These are phyloP conservation scores for Cystobasidium pallidum DNA, from an alignment of 1,284 basidiomycete species.

Conservation along the genomic window DNA sequence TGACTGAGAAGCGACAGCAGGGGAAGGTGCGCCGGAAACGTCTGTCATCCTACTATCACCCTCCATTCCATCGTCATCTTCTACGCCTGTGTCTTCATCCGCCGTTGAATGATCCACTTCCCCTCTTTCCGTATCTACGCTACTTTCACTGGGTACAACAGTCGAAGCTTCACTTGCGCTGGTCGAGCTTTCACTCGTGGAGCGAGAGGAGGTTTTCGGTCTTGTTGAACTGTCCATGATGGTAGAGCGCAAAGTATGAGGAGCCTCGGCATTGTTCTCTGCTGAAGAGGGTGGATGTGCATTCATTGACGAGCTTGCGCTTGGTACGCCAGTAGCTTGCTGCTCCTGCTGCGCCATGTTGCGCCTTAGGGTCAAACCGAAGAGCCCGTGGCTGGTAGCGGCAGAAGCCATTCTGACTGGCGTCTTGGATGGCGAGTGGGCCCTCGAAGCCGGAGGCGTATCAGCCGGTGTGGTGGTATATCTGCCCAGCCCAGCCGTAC, in stretches of 20 bases:
- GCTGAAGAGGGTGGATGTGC: background rate
- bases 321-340: background rate
- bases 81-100: constrained; percentile 26
- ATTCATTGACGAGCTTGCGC: background rate
- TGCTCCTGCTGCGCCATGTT: background rate
- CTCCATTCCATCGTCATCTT: constrained; percentile 20
- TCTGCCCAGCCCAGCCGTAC: background rate
- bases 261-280: background rate
- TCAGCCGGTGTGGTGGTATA: background rate
- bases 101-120: constrained; percentile 19
- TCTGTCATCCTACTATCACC: constrained; percentile 24
- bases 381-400: background rate
- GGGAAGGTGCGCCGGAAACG: constrained; percentile 13
- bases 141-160: constrained; percentile 41
- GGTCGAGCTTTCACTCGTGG: constrained; percentile 33
- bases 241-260: background rate
- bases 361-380: background rate
- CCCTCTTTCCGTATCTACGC: constrained; percentile 22
- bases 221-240: constrained; percentile 3
- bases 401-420: background rate
- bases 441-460: constrained; percentile 4
- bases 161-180: constrained; percentile 39
- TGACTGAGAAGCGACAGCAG: constrained; percentile 4
- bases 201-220: constrained; percentile 29
- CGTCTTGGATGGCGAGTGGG: background rate